Percentiles rank a stretch among this genome's conserved stretches.
These are phyloP conservation scores for Ophiosphaerella korrae DNA, from an alignment of 2,329 filamentous ascomycete species.

Conservation along the genomic window DNA sequence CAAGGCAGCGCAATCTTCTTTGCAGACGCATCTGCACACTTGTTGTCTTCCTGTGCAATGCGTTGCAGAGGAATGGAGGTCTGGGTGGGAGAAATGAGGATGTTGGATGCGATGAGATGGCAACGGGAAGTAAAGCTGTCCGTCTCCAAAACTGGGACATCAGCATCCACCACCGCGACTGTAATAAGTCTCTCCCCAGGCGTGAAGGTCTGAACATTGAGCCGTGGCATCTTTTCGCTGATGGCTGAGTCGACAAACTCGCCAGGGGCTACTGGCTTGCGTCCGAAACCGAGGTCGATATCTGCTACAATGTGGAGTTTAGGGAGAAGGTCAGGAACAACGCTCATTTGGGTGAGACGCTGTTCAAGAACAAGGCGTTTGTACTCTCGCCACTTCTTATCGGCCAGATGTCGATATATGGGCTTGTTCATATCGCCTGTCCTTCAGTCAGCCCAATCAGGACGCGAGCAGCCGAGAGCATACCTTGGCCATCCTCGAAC, in stretches of 20 bases:
- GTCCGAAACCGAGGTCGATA: constrained; percentile 79
- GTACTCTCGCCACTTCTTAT: constrained; percentile 85
- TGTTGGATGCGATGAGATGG: constrained; percentile 83
- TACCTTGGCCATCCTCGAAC: constrained; percentile 91
- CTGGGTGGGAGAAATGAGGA: constrained; percentile 65
- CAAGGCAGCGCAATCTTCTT: constrained; percentile 75
- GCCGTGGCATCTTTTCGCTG: constrained; percentile 73
- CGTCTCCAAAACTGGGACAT: constrained; percentile 78
- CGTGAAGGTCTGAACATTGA: constrained; percentile 86
- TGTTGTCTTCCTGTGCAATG: constrained; percentile 38
- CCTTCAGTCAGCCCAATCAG: constrained; percentile 11
- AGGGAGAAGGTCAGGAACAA: constrained; percentile 87
- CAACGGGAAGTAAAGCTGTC: constrained; percentile 81
- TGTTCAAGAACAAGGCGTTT: constrained; percentile 80
- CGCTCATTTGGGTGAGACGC: constrained; percentile 82
- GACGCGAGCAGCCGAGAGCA: constrained; percentile 30
- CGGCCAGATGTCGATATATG: constrained; percentile 88
- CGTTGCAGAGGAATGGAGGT: constrained; percentile 39
- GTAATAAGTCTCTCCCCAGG: constrained; percentile 80
- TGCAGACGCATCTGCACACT: constrained; percentile 53
- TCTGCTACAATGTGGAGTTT: constrained; percentile 78
- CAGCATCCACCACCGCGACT: constrained; percentile 84
- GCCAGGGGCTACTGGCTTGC: constrained; percentile 73
- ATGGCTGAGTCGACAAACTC: constrained; percentile 75
- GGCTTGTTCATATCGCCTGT: constrained; percentile 93